Evolutionary conservation across 140 eudicot species (phyloP), one percentile per base, ranked within the genome.

Genomic region (Erigeron philadelphicus): DNA sequence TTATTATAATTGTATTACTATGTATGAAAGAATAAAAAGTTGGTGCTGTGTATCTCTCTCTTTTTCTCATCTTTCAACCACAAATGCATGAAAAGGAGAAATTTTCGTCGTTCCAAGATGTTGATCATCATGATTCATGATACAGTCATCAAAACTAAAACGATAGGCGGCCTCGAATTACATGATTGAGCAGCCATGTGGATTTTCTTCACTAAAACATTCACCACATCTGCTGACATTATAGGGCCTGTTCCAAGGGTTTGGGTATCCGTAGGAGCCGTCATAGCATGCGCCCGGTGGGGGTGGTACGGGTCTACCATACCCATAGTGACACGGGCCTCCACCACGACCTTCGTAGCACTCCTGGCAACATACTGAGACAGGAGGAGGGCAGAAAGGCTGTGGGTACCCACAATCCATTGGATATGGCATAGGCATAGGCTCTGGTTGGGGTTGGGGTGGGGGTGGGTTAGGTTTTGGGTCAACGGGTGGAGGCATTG

Each of bases 131-230:
- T n/a, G n/a, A n/a, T n/a, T 62, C 50, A 8, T 62, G 53, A 45
- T 64, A 38, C 11, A 17, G 66, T 25, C 40, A 63, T 42, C 23
- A n/a, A 13, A 25, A 11, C 9, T 35, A 59, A 35, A 59, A 59
- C 54, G 38, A 31, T 31, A 6, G 58, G 58, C 25, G 4, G 10
- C 23, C 23, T 6, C 18, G 38, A 5, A 35, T 75, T 67, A 85
- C 85, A 85, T 85, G 52, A 85, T 73, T 13, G 81, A 76, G 70
- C 90, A 85, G 16, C 79, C 87, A 12, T 82, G 57, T 16, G 90
- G 79, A 58, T 82, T 85, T 16, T 85, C 90, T 61, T 85, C 90
- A 61, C 77, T 79, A 9, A 79, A 70, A 62, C 68, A 70, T 57
- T 72, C 79, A 47, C 79, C 87, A 71, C 78, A 84, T 55, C 78